Evolutionary conservation across 352 stramenopile species (phyloP), one percentile per base, ranked within the genome.

Genomic region (Phytopythium ostracodes): DNA sequence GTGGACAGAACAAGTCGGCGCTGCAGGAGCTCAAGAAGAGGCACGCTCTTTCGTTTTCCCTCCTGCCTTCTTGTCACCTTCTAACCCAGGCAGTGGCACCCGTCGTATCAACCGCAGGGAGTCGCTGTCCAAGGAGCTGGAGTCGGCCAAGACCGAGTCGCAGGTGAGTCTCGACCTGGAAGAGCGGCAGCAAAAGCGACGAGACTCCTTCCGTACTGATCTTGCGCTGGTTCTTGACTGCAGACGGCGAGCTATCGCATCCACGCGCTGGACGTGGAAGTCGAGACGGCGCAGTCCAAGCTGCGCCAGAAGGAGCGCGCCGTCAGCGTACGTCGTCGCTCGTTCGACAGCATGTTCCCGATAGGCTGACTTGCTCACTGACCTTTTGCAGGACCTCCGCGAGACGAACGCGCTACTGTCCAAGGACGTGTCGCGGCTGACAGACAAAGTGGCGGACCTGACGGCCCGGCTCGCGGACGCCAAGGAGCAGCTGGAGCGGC

Each of bases 1-100:
- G 84, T 4, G 83, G 81, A 11, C 80, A 93, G 64, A 93, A 93
- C 75, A 90, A 89, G 51, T 79, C 79, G 52, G 78, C 79, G 14
- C 50, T 91, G 3, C 77, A 88, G n/a, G 77, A 87, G 64, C 79
- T 91, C n/a, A 92, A 90, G 64, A 93, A 90, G 64, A 88, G 84
- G 79, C 84, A 50, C 2, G 73, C 60, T 9, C 18, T 22, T 31
- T 4, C 15, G 18, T 14, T 53, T 4, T 29, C 29, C 7, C 18
- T 2, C 10, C 17, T 24, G 31, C 9, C 46, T n/a, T 17, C 46
- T 33, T 15, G 22, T 8, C 14, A 24, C 1, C 44, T 52, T 52
- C 54, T 46, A 10, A 60, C 8, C n/a, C n/a, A 18, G n/a, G 42
- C n/a, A 33, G 29, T 33, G 25, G 20, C 38, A 24, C n/a, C 27